A percentile compares a stretch with the other conserved stretches of the same genome.
These are phyloP conservation scores for Gaeumannomyces tritici DNA, from an alignment of 2,329 filamentous ascomycete genomes.

Conservation along the genomic window DNA sequence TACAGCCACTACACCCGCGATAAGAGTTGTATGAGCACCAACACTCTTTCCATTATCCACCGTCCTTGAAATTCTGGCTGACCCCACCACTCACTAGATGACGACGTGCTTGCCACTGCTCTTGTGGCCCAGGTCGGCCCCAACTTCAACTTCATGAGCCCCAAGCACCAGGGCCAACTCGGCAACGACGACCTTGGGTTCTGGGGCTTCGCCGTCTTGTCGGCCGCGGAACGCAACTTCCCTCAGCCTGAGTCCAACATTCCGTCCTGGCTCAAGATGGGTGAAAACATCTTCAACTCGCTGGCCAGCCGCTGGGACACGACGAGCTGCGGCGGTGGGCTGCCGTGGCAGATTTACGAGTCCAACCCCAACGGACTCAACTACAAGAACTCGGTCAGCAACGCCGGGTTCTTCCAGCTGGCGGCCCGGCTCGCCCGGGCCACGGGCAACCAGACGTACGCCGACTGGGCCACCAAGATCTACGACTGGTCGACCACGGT, in stretches of 20 bases:
- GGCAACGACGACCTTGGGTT: constrained; percentile 71
- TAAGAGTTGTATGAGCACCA: constrained; percentile 26
- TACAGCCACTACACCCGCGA: constrained; percentile 61
- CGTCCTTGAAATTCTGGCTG: not conserved
- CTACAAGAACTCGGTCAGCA: constrained; percentile 77
- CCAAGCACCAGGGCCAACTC: constrained; percentile 45
- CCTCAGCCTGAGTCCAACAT: constrained; percentile 46
- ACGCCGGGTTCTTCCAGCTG: constrained; percentile 76
- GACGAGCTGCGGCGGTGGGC: constrained; percentile 56
- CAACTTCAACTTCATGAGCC: constrained; percentile 49
- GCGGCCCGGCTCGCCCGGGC: constrained; percentile 64
- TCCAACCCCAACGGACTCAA: constrained; percentile 64
- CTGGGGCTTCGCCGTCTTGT: constrained; percentile 59
- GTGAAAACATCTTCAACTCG: constrained; percentile 62
- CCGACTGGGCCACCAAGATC: constrained; percentile 56
- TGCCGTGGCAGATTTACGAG: constrained; percentile 74
- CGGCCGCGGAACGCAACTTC: constrained; percentile 60
- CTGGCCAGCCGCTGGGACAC: constrained; percentile 63
- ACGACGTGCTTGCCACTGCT: constrained; percentile 47
- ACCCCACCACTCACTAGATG: constrained; percentile 25
- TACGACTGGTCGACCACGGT: constrained; percentile 54
- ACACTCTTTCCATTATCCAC: not conserved
- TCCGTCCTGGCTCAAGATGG: constrained; percentile 58
- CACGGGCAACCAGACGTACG: constrained; percentile 56
- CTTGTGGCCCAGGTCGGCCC: constrained; percentile 49